Evolutionary conservation across 2,329 filamentous ascomycete genomes (phyloP), one percentile per base, ranked within the genome.

Genomic region (Diaporthe sp.): DNA sequence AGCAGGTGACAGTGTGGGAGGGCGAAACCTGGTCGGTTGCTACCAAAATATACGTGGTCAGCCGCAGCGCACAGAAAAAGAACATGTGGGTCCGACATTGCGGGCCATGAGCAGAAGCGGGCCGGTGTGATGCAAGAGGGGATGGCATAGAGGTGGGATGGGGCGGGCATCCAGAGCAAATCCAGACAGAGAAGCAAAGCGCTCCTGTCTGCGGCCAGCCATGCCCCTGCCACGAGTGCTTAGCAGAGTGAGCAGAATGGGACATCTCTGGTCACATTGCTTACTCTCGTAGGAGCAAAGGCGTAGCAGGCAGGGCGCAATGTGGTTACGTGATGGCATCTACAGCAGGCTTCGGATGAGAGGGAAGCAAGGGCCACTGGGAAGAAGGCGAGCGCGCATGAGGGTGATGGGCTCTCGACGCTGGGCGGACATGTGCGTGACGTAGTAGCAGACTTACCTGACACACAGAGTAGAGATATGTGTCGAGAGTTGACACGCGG

Each of bases 101-200:
- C 73, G 55, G 75, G 70, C 68, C 68, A 74, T 76, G 61, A 72
- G 73, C 68, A 75, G 75, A 76, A 73, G 75, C 75, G 75, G 75
- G 75, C 70, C 75, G 65, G 70, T 70, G 75, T 76, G 73, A 76
- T 76, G 75, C 75, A 76, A 76, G 75, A 76, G 75, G 75, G 73
- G 61, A 73, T 51, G 71, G 67, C 55, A 65, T 55, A 53, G 57
- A 44, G n/a, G 58, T 51, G 53, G 67, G 44, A 71, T 72, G n/a
- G 25, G 37, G 65, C 65, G 68, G 65, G 46, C 65, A 12, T 39
- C 46, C 42, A 61, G 57, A 25, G 70, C 70, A 42, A 44, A 44
- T 72, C 70, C 42, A 60, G 55, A 28, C 71, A 62, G 58, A 37
- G 51, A 19, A 31, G 44, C 44, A 34, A 25, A 31, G 49, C 55